Percentiles rank a stretch among this genome's conserved stretches.
These are phyloP conservation scores for Emericellopsis cladophorae DNA, from an alignment of 2,329 filamentous ascomycete genomes.

Conservation along the genomic window DNA sequence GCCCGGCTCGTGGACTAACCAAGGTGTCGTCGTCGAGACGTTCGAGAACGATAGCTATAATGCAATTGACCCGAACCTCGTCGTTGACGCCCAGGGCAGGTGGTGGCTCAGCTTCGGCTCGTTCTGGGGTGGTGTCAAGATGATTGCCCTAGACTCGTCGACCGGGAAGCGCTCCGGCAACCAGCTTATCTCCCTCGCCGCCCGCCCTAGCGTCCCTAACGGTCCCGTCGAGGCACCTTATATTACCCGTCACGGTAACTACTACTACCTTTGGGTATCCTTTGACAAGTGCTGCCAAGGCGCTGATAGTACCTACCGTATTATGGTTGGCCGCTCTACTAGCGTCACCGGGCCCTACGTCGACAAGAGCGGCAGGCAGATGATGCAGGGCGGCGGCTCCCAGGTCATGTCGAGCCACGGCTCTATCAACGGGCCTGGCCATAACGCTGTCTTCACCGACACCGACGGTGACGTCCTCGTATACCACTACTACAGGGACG, in stretches of 20 bases:
- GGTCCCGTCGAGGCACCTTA: conserved; percentile 15
- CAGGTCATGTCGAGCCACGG: conserved; percentile 15
- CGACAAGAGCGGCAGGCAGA: conserved; percentile 10
- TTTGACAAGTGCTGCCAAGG: conserved; percentile 17
- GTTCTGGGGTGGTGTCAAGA: conserved; percentile 18
- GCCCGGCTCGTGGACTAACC: conserved; percentile 15
- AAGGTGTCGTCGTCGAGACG: conserved; percentile 13
- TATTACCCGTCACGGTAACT: conserved; percentile 13
- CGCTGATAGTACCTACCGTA: conserved; percentile 15
- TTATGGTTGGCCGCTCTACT: conserved; percentile 17
- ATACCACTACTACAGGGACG: conserved; percentile 16
- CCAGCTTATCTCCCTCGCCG: conserved; percentile 12
- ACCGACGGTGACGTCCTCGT: conserved; percentile 15
- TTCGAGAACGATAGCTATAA: conserved; percentile 11
- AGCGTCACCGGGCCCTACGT: conserved; percentile 15
- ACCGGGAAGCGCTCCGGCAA: conserved; percentile 12
- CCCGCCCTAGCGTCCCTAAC: conserved; percentile 7
- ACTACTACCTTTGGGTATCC: conserved; percentile 18
- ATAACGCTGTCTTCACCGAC: conserved; percentile 17
- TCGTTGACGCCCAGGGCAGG: conserved; percentile 11
- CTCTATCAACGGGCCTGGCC: conserved; percentile 15
- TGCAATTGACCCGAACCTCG: conserved; percentile 15
- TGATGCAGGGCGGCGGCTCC: conserved; percentile 16
- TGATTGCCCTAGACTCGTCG: conserved; percentile 11
- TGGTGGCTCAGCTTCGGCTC: conserved; percentile 19